A percentile compares a stretch with the other conserved stretches of the same genome.
phyloP scores from a whole-genome alignment of 805 yeast species.

The Brettanomyces sp. region DNA sequence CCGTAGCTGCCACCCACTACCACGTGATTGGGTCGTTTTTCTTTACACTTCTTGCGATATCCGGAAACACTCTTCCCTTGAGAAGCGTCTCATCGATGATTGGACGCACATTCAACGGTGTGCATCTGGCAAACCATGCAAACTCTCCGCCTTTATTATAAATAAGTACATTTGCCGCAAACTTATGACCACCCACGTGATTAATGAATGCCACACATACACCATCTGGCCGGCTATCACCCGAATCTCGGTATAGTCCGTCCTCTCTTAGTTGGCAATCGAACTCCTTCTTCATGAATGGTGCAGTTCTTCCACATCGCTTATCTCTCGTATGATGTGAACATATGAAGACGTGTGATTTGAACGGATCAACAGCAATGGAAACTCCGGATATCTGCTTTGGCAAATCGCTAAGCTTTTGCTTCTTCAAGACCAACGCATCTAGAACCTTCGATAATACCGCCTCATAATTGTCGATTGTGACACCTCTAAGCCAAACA shows the following conservation, averaged over 20 bases:
- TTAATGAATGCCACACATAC: slow-evolving; percentile 61
- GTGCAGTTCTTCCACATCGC: slow-evolving; percentile 90
- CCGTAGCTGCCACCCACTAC: slow-evolving; percentile 21
- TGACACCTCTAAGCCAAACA: slow-evolving; percentile 52
- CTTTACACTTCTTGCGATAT: slow-evolving; percentile 52
- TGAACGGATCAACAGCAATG: slow-evolving; percentile 30
- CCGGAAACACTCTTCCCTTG: slow-evolving; percentile 61
- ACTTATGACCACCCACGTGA: slow-evolving; percentile 96
- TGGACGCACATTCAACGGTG: slow-evolving; percentile 65
- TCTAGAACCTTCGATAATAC: slow-evolving; percentile 40
- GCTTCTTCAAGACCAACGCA: slow-evolving; percentile 19
- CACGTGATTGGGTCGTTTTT: slow-evolving; percentile 45
- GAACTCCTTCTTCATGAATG: slow-evolving; percentile 73
- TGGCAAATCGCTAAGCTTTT: slow-evolving; percentile 5
- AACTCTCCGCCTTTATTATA: slow-evolving; percentile 66
- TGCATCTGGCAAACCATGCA: slow-evolving; percentile 82
- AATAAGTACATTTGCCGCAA: slow-evolving; percentile 78
- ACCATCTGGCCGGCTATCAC: slow-evolving; percentile 71
- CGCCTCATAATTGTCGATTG: slow-evolving; percentile 30
- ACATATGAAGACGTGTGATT: slow-evolving; percentile 61
- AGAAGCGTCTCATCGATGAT: slow-evolving; percentile 70
- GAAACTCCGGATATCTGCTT: slow-evolving; percentile 21
- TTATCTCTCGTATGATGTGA: slow-evolving; percentile 90
- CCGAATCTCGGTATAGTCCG: slow-evolving; percentile 65
- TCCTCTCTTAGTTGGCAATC: slow-evolving; percentile 62